phyloP scores from a whole-genome alignment of 345 rosid genomes.

The Ricinus communis region DNA sequence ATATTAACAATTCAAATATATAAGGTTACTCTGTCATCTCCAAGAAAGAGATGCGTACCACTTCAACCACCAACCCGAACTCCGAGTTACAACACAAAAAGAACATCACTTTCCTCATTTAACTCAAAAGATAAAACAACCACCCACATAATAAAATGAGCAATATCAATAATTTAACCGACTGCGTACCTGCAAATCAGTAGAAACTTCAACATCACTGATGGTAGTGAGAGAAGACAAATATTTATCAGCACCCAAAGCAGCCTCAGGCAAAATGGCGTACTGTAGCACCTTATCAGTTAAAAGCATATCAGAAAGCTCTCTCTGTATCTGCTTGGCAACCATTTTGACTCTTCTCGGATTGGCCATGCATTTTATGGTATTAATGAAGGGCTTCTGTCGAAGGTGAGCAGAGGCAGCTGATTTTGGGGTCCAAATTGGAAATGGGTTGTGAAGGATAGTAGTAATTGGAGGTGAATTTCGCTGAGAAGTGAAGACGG shows the following conservation, averaged over 20 bases:
- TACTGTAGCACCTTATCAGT: conserved; percentile 78
- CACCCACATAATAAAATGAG: background rate
- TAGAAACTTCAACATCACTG: conserved; percentile 79
- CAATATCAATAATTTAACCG: background rate
- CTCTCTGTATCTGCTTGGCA: conserved; percentile 82
- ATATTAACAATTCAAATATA: background rate
- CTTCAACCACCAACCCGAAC: too few species aligned
- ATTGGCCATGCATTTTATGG: conserved; percentile 79
- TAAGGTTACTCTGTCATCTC: too few species aligned
- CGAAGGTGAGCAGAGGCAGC: conserved; percentile 30
- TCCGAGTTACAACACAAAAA: too few species aligned
- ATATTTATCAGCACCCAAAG: conserved; percentile 81
- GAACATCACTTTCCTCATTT: background rate
- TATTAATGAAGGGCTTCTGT: conserved; percentile 21
- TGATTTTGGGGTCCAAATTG: conserved; percentile 30
- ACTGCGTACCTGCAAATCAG: conserved; percentile 66
- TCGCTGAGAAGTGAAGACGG: conserved; percentile 18
- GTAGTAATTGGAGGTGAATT: conserved; percentile 23
- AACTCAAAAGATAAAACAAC: too few species aligned
- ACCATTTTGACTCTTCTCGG: conserved; percentile 91
- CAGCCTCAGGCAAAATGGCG: conserved; percentile 81
- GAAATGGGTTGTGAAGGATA: conserved; percentile 24
- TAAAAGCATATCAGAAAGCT: conserved; percentile 86
- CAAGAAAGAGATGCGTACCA: too few species aligned
- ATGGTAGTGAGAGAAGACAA: conserved; percentile 87